Evolutionary conservation across 306 rosid species (phyloP), one percentile per base, ranked within the genome.

Genomic region (Malus sieversii): DNA sequence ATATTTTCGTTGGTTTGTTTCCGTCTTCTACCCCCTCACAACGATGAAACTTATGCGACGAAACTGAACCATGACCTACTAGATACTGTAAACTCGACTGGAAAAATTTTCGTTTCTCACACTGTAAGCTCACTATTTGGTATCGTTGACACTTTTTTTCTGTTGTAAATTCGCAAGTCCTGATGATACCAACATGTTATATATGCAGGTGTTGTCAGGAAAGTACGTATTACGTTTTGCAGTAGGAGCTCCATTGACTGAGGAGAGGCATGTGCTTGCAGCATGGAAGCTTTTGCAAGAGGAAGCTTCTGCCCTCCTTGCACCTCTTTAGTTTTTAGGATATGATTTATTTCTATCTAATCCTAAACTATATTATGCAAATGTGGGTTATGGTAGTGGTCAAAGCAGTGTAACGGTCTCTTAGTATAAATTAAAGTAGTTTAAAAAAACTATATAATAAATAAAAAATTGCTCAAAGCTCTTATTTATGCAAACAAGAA

Each of bases 171-270:
- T 14, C 63, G 9, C 18, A 27, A 22, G 29, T 70, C 16, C 25
- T 30, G 10, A 52, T 40, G 8, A 42, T 76, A 22, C 8, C 44
- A 18, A 15, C 52, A 3, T 29, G 13, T 25, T 13, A 51, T 75
- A 23, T 8, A 40, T 75, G 88, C 92, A 95, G 99, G 96, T 88
- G 38, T 80, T 92, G 53, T 89, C 96, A 18, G 97, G 92, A n/a
- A 84, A 83, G 32, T 90, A 82, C 86, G 46, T 87, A 70, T 86
- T 95, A 40, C 93, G 97, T 33, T 68, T 92, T 30, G 97, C 92
- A 2, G 85, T 95, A n/a, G 98, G 98, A 82, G 97, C 97, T 67
- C 98, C 98, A 57, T 79, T 95, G 90, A 95, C 97, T 14, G 97
- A 92, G 86, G 84, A 76, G 86, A 86, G 86, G 72, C 99, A 92